Evolutionary conservation across 148 eudicot species (phyloP).

Genomic region (Pharnaceum exiguum): DNA sequence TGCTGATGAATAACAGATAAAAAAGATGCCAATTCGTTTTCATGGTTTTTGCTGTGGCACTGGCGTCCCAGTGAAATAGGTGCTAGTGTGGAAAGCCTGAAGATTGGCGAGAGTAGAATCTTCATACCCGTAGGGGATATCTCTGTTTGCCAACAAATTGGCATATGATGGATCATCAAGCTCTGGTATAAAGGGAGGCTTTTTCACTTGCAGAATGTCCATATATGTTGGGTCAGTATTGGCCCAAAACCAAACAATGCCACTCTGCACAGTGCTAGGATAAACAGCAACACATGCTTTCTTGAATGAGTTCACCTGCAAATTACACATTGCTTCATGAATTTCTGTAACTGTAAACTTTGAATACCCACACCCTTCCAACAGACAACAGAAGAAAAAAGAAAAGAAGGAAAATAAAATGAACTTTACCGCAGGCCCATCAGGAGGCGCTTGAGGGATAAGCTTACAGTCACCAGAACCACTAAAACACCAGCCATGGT

Average conservation of each 20-base stretch:
- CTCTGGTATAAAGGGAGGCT: slow-evolving; percentile 61
- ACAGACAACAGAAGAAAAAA: neutral
- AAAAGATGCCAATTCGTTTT: no score
- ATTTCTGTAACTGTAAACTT: neutral
- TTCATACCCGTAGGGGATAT: slow-evolving; percentile 58
- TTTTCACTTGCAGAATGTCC: slow-evolving; percentile 31
- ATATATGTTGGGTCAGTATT: slow-evolving; percentile 46
- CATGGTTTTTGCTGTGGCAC: no score
- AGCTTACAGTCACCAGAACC: slow-evolving; percentile 61
- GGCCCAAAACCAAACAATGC: slow-evolving; percentile 79
- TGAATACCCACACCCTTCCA: neutral
- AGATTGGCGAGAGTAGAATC: no score
- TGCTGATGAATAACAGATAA: no score
- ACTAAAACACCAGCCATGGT: slow-evolving; percentile 73
- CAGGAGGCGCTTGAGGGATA: slow-evolving; percentile 66
- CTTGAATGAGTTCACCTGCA: slow-evolving; percentile 52
- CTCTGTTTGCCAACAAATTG: slow-evolving; percentile 39
- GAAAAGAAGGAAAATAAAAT: neutral
- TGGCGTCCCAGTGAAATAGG: no score
- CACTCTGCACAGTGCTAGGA: slow-evolving; percentile 63
- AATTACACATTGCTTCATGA: neutral
- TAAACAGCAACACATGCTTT: slow-evolving; percentile 62
- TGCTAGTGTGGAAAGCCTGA: neutral
- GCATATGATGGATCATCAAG: slow-evolving; percentile 65
- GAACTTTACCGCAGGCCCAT: slow-evolving; percentile 50